These are phyloP conservation scores for Eleusine indica DNA, from an alignment of 176 grass and related monocot genomes.

Conservation along the genomic window DNA sequence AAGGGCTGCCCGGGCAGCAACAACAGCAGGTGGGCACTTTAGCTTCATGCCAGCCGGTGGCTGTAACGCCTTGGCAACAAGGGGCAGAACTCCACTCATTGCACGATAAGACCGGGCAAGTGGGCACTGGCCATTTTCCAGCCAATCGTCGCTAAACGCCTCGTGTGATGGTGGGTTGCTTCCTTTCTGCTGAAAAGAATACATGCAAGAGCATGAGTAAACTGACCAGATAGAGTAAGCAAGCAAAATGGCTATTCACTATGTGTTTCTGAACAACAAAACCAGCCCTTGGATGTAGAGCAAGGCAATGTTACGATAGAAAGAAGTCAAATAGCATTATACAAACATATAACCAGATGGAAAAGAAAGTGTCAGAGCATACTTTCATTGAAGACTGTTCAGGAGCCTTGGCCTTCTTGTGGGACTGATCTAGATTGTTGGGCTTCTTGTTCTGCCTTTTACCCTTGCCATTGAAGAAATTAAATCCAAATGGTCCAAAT, in stretches of 20 bases:
- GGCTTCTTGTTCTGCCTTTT: conserved; percentile 66
- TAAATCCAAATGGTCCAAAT: conserved; percentile 78
- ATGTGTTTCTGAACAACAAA: conserved; percentile 4
- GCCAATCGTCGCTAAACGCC: conserved; percentile 82
- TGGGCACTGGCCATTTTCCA: conserved; percentile 91
- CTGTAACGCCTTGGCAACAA: conserved; percentile 77
- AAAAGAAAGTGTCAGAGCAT: neutral
- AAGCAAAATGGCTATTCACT: neutral
- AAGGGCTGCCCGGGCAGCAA: conserved; percentile 78
- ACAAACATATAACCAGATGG: conserved; percentile 13
- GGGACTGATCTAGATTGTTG: conserved; percentile 56
- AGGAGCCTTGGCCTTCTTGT: conserved; percentile 47
- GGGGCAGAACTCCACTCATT: conserved; percentile 76
- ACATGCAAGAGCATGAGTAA: neutral
- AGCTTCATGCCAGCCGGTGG: conserved; percentile 82
- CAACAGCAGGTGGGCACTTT: conserved; percentile 76
- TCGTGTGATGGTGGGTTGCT: conserved; percentile 65
- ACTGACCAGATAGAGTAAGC: neutral
- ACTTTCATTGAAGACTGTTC: conserved; percentile 56
- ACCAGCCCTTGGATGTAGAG: neutral
- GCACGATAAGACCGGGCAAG: conserved; percentile 86
- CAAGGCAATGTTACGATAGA: neutral
- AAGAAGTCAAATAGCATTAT: neutral
- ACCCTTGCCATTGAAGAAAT: conserved; percentile 69
- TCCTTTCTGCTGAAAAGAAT: conserved; percentile 73